Evolutionary conservation across 371 early-diverging fungal genomes (phyloP).

Genomic region (Mortierella sp.): DNA sequence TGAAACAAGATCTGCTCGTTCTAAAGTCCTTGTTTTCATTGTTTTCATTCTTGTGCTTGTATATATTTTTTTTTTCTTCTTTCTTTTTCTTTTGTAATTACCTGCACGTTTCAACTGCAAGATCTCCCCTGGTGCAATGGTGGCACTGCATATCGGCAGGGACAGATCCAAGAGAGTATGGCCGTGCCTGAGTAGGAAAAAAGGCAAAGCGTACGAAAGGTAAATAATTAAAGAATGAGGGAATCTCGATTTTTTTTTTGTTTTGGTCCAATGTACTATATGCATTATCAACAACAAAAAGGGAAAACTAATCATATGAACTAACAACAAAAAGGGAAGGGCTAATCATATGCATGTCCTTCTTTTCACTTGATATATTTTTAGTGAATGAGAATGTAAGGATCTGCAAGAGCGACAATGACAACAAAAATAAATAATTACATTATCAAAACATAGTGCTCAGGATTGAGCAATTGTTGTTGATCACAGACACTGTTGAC

Average conservation of each 20-base stretch:
- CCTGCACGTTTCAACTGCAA: constrained; percentile 49
- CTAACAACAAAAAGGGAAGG: too few relatives aligned
- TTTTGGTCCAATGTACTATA: too few relatives aligned
- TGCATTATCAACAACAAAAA: background rate
- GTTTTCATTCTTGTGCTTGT: background rate
- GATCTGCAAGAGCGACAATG: too few relatives aligned
- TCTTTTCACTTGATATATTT: too few relatives aligned
- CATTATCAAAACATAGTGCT: constrained; percentile 29
- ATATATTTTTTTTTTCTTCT: background rate
- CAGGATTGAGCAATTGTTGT: constrained; percentile 28
- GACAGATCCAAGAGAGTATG: constrained; percentile 60
- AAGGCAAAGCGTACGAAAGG: too few relatives aligned
- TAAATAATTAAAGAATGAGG: too few relatives aligned
- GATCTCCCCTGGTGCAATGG: constrained; percentile 65
- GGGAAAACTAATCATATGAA: background rate
- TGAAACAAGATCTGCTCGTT: too few relatives aligned
- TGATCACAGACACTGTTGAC: constrained; percentile 35
- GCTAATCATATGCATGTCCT: too few relatives aligned
- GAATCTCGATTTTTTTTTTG: too few relatives aligned
- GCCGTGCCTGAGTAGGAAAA: constrained; percentile 20
- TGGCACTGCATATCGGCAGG: constrained; percentile 66
- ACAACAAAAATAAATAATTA: too few relatives aligned
- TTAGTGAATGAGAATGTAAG: too few relatives aligned
- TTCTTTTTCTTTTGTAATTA: background rate
- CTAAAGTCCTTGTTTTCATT: too few relatives aligned